Evolutionary conservation across 176 grass and related monocot genomes (phyloP), one percentile per base, ranked within the genome.

Genomic region (Rhipidocladum racemiflorum): DNA sequence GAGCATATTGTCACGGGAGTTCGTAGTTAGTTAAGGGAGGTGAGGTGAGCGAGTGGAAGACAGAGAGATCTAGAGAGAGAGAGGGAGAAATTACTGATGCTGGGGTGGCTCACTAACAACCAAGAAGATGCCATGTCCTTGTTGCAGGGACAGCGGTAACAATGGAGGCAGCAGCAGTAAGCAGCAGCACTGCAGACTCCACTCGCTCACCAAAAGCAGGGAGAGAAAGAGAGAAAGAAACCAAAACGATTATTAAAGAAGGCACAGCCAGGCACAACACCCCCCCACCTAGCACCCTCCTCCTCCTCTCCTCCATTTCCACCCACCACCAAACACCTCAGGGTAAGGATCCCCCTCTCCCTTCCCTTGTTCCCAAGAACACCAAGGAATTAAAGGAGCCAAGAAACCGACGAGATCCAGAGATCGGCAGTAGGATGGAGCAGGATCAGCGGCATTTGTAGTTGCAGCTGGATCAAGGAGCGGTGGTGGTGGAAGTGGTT

Each of bases 121-220:
- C 72, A 83, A 75, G 81, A 85, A 84, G 88, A 91, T 97, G 91
- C 73, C 84, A 86, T 68, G 91, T 97, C 91, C 75, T 85, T 89
- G 83, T 84, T 82, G 63, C 86, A 83, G 91, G 53, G 76, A 91
- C 84, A 85, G 43, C 35, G 53, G 78, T 85, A 80, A 84, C 76
- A 76, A 74, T 78, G 18, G 30, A 74, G 72, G 25, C 68, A 16
- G 72, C 50, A 78, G 24, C 64, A 20, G 62, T 69, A 18, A 77
- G 27, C 68, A 57, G 12, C 50, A 55, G 62, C 65, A 48, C 73
- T n/a, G n/a, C n/a, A n/a, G n/a, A n/a, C n/a, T 76, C 35, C 61
- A 57, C 78, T 86, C 59, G 1, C 51, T 75, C 81, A 68, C 55
- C 80, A 65, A 60, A 27, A 77, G 35, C n/a, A 75, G 74, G 68